Conservation (phyloP, 768 basidiomycete genomes). For the Psilocybe cubensis region DNA sequence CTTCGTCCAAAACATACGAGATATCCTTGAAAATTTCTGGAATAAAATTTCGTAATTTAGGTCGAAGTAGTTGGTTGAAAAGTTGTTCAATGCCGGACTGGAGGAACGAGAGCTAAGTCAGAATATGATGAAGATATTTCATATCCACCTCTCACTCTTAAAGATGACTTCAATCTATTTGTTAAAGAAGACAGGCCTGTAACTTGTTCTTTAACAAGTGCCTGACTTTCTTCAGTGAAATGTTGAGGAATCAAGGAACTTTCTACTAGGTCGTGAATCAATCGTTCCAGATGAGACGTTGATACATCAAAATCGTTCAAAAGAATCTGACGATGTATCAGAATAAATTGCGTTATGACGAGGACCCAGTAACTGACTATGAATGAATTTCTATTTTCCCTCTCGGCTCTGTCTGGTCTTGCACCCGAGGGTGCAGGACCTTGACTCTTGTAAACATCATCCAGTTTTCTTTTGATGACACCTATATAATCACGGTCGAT, state of each 20-base stretch:
- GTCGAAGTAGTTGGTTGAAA: conserved; percentile 93
- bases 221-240: conserved; percentile 64
- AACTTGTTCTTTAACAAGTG: conserved; percentile 50
- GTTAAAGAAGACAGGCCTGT: conserved; percentile 55
- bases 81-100: conserved; percentile 90
- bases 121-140: neutral
- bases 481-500: conserved; percentile 85
- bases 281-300: conserved; percentile 83
- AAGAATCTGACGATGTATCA: conserved; percentile 57
- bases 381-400: conserved; percentile 78
- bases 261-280: conserved; percentile 66
- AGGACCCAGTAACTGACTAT: conserved; percentile 61
- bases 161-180: conserved; percentile 67
- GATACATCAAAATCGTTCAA: conserved; percentile 96
- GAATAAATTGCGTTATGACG: neutral
- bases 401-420: conserved; percentile 77
- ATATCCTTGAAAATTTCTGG: conserved; percentile 91
- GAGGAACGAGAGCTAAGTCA: conserved; percentile 2
- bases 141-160: conserved; percentile 56
- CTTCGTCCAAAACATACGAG: conserved; percentile 88
- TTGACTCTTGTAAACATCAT: conserved; percentile 77
- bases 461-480: conserved; percentile 83
- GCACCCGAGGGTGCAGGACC: conserved; percentile 44
- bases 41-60: conserved; percentile 81
- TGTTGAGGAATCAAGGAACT: conserved; percentile 64